A percentile compares a stretch with the other conserved stretches of the same genome.
phyloP scores from a whole-genome alignment of 192 early-diverging fungal species.

The Coemansia aciculifera region DNA sequence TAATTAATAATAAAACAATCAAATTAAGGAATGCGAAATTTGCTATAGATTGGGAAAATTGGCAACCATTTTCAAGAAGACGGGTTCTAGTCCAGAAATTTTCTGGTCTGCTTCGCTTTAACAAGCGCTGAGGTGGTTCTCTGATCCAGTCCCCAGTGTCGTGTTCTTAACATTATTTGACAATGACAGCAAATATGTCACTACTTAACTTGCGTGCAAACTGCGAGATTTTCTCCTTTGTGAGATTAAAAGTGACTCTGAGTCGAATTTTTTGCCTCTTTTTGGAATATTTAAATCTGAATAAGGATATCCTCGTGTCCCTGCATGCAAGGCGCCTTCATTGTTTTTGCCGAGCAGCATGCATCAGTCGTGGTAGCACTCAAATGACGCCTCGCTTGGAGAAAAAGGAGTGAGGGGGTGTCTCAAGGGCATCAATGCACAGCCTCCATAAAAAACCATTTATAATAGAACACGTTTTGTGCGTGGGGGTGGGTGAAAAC shows the following conservation, averaged over 20 bases:
- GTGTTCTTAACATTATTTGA: not conserved
- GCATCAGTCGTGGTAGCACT: not conserved
- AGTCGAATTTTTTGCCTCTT: not conserved
- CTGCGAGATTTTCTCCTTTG: not conserved
- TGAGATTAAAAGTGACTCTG: not conserved
- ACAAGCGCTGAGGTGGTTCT: not conserved
- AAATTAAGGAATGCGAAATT: not conserved
- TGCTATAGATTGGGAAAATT: not conserved
- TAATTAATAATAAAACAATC: too few relatives aligned
- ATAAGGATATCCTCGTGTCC: not conserved
- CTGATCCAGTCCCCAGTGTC: not conserved
- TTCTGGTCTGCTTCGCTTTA: not conserved
- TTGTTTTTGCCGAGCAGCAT: slow-evolving; percentile 4
- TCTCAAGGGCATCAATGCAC: not conserved
- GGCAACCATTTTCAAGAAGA: not conserved
- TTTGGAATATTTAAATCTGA: not conserved
- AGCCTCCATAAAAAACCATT: not conserved
- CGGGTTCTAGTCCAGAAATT: not conserved
- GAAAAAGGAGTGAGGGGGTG: not conserved
- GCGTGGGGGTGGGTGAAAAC: too few relatives aligned
- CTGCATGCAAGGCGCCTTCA: not conserved
- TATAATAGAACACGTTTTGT: not conserved
- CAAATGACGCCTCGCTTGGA: not conserved
- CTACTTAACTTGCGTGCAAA: not conserved
- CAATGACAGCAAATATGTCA: not conserved